These are phyloP conservation scores for Eragrostis curvula DNA, from an alignment of 176 grass and related monocot species.

Conservation along the genomic window DNA sequence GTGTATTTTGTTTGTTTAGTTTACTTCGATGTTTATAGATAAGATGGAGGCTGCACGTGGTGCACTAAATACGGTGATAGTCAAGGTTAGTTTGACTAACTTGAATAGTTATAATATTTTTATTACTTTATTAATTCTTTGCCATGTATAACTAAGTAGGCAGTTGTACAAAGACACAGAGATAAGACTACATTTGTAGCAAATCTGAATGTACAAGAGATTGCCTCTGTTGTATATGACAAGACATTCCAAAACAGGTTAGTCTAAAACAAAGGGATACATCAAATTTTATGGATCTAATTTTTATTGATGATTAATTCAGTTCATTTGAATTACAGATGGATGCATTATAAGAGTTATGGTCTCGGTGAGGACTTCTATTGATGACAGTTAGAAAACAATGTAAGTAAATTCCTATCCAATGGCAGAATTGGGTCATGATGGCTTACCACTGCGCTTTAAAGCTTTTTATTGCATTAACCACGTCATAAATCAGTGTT, in stretches of 20 bases:
- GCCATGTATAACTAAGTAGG: background rate
- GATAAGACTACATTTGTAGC: background rate
- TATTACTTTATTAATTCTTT: background rate
- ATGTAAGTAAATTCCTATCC: no score
- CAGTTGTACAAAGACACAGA: background rate
- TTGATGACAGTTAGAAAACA: background rate
- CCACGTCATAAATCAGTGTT: no score
- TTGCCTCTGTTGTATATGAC: background rate
- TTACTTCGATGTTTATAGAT: background rate
- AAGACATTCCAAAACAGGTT: conserved; percentile 11
- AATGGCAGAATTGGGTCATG: background rate
- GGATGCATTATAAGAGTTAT: background rate
- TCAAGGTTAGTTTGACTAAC: background rate
- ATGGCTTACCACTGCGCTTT: background rate
- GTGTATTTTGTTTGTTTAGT: background rate
- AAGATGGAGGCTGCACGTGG: background rate
- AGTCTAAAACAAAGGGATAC: background rate
- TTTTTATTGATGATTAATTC: background rate
- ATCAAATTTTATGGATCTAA: background rate
- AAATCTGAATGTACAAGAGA: background rate
- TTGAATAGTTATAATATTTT: background rate
- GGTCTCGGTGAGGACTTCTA: background rate
- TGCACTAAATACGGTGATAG: background rate
- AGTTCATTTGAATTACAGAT: conserved; percentile 8
- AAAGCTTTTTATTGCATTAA: no score